Evolutionary conservation across 805 yeast species (phyloP), one percentile per base, ranked within the genome.

Genomic region (Yarrowia keelungensis): DNA sequence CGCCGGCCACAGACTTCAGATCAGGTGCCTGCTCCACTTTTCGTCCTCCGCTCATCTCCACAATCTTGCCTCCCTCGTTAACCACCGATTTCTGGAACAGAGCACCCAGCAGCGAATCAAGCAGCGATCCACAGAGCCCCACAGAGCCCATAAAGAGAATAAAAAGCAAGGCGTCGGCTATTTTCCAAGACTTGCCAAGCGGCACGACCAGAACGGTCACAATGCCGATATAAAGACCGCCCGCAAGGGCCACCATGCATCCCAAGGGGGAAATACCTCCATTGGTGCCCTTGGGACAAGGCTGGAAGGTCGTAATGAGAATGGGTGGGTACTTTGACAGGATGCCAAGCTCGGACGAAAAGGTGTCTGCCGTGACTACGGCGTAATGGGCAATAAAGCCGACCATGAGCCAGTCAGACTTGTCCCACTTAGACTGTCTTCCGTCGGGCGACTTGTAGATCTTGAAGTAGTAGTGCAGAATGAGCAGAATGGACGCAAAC

Each of bases 321-420:
- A 80, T 71, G 3, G 85, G 84, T 2, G 71, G 68, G 16, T 76
- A 62, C 36, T 70, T 73, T 1, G 84, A 80, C 19, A 82, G 72
- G 10, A 82, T 81, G 1, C 85, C 85, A 19, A 82, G 72, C 68
- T 82, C 85, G 1, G 83, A 80, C 4, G 85, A 82, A 82, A 82
- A 82, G 0, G 85, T 81, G 69, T 82, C 85, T 5, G 84, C 80
- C 7, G 79, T 80, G 19, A 80, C 84, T 1, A 83, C 83, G 7
- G 80, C 79, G 69, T 82, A 82, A 46, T 82, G 84, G 7, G 75
- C 72, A 42, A 77, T 69, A 39, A 77, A 70, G 0, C 79, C 79
- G 70, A 77, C 54, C 72, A 70, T 62, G 69, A 73, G 68, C 43
- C 51, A 50, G 19, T 49, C 51, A 2, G 43, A 19, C 36, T 51